Evolutionary conservation across 495 filamentous ascomycete species (phyloP), one percentile per base, ranked within the genome.

Genomic region (Xylaria palmicola): DNA sequence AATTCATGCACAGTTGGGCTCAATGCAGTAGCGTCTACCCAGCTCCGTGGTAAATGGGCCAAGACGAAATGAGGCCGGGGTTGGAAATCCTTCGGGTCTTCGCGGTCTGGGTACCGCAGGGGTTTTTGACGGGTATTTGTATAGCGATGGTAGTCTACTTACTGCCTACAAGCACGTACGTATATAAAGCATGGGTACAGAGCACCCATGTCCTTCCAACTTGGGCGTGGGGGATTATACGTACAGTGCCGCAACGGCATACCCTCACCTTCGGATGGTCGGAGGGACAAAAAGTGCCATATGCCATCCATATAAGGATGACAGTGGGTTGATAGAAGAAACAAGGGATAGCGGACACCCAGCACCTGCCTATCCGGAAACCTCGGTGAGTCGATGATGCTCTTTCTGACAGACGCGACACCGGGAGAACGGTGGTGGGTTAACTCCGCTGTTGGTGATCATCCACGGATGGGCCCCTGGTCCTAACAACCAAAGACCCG

Each of bases 21-120:
- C 9, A 44, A 56, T 56, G 39, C 37, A 44, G 53, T 56, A 44
- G 53, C 39, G 53, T 29, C 51, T 44, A 40, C 53, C 53, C 53
- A 44, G 27, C n/a, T 12, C 24, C 22, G 39, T 44, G 53, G 53
- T 56, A 56, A 44, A 56, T 43, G 53, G 53, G 24, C 27, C 39
- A 17, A 44, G 34, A 44, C 53, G 22, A 15, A 22, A n/a, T n/a
- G n/a, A 22, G 22, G 41, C 3, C 41, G 5, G 10, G 53, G 53
- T 43, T 56, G 9, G 26, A 30, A 39, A 56, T 56, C 53, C 53
- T 56, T 34, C 39, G 53, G 20, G 37, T 27, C 26, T 40, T 32
- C 41, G 26, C 13, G 7, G 17, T 30, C 26, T 19, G n/a, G n/a
- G n/a, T n/a, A n/a, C n/a, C n/a, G n/a, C n/a, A n/a, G n/a, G n/a